phyloP scores from a whole-genome alignment of 805 yeast genomes.

The Gaillardinia entomophila region DNA sequence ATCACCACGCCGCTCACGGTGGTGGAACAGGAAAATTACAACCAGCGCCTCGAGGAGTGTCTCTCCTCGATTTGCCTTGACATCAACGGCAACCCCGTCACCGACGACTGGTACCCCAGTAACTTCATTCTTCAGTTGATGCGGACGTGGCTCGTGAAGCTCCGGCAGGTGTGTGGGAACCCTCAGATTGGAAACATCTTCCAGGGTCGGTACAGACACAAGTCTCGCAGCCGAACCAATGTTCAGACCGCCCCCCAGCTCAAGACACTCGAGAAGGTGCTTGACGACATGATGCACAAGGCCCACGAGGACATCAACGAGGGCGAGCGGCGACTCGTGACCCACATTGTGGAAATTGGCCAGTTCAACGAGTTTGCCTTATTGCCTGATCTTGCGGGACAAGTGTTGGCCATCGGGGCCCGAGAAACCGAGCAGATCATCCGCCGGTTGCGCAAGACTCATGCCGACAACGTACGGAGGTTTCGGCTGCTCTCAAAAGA shows the following conservation, averaged over 20 bases:
- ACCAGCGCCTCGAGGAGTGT: constrained; percentile 57
- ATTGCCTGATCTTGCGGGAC: constrained; percentile 46
- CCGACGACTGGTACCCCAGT: constrained; percentile 45
- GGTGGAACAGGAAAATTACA: constrained; percentile 80
- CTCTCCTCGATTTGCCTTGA: constrained; percentile 49
- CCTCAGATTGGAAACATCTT: constrained; percentile 45
- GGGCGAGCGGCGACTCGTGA: constrained; percentile 43
- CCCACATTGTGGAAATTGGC: constrained; percentile 52
- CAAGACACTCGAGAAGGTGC: constrained; percentile 56
- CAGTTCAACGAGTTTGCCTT: constrained; percentile 58
- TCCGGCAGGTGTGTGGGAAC: constrained; percentile 82
- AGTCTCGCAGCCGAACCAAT: constrained; percentile 10
- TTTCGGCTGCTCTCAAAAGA: constrained; percentile 3
- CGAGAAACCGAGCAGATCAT: constrained; percentile 21
- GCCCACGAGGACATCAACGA: constrained; percentile 46
- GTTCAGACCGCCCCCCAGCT: constrained; percentile 22
- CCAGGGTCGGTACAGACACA: constrained; percentile 16
- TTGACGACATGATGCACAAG: constrained; percentile 55
- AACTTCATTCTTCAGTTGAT: constrained; percentile 37
- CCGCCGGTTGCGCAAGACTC: constrained; percentile 12
- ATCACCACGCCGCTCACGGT: constrained; percentile 72
- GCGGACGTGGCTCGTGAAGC: constrained; percentile 61
- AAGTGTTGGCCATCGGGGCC: constrained; percentile 38
- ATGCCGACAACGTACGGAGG: constrained; percentile 4
- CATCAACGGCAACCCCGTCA: constrained; percentile 45